Evolutionary conservation across 345 rosid species (phyloP).

Genomic region (Microthlaspi erraticum): DNA sequence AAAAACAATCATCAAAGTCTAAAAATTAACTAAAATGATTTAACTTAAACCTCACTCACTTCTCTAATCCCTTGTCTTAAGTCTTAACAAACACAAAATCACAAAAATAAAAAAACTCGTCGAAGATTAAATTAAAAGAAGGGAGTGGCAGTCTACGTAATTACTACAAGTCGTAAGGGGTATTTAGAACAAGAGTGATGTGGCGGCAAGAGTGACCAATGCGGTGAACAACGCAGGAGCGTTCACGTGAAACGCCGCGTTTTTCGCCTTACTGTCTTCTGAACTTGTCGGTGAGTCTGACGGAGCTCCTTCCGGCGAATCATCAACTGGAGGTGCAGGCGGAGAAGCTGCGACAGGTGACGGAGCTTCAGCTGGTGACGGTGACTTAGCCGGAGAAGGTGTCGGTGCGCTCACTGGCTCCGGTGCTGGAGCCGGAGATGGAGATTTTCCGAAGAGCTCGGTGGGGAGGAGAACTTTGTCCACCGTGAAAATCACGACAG

Average conservation of each 20-base stretch:
- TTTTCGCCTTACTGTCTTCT: constrained; percentile 56
- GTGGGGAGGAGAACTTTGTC: constrained; percentile 76
- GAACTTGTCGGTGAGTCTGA: constrained; percentile 58
- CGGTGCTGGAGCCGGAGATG: constrained; percentile 79
- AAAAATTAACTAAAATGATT: constrained; percentile 4
- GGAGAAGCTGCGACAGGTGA: constrained; percentile 76
- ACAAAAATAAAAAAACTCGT: background rate
- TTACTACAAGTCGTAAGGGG: background rate
- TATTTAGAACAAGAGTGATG: background rate
- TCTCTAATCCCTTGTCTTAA: constrained; percentile 20
- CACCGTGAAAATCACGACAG: constrained; percentile 73
- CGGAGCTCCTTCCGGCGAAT: constrained; percentile 67
- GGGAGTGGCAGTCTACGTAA: constrained; percentile 23
- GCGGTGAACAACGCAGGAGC: constrained; percentile 50
- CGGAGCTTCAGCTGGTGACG: constrained; percentile 53
- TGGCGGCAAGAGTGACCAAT: constrained; percentile 42
- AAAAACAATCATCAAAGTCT: constrained; percentile 1
- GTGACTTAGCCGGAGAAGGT: constrained; percentile 41
- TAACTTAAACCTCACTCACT: constrained; percentile 6
- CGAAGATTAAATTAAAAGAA: background rate
- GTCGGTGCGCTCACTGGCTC: constrained; percentile 56
- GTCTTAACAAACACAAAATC: constrained; percentile 24
- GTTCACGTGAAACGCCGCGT: constrained; percentile 53
- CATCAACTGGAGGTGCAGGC: constrained; percentile 71
- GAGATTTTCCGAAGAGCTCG: constrained; percentile 72